Percentiles rank a stretch among this genome's conserved stretches.
phyloP scores from a whole-genome alignment of 768 basidiomycete species.

The Termitomyces sp. region DNA sequence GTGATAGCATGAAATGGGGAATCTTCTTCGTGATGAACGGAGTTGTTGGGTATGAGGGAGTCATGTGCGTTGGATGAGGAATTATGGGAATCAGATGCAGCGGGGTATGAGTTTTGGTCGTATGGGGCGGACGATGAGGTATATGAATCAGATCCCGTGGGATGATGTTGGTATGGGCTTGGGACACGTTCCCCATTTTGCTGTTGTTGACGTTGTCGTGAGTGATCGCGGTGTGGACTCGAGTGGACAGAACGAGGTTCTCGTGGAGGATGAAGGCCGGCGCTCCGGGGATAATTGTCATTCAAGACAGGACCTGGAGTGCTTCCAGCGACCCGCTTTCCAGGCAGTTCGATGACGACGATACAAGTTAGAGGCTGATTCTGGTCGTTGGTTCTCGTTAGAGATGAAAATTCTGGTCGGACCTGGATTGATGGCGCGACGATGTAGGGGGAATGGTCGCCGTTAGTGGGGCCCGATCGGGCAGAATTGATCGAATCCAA shows the following conservation, averaged over 20 bases:
- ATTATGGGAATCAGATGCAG: conserved; percentile 25
- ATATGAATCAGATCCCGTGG: conserved; percentile 26
- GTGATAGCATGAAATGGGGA: conserved; percentile 81
- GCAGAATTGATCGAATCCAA: conserved; percentile 53
- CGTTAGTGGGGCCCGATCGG: conserved; percentile 35
- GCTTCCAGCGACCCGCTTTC: conserved; percentile 48
- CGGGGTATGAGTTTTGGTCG: conserved; percentile 21
- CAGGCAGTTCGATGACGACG: conserved; percentile 88
- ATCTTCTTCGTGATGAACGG: conserved; percentile 52
- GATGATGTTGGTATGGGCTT: conserved; percentile 22
- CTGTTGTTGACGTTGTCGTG: conserved; percentile 17
- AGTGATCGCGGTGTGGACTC: conserved; percentile 33
- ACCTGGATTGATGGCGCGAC: conserved; percentile 93
- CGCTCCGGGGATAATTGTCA: conserved; percentile 37
- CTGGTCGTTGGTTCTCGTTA: conserved; percentile 61
- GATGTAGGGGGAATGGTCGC: conserved; percentile 59
- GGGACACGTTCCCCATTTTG: conserved; percentile 18
- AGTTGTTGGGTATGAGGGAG: conserved; percentile 20
- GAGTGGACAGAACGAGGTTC: conserved; percentile 33
- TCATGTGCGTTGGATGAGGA: conserved; percentile 27
- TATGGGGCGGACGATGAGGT: conserved; percentile 25
- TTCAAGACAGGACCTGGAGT: conserved; percentile 50
- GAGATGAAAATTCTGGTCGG: conserved; percentile 82
- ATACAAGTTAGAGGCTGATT: conserved; percentile 92
- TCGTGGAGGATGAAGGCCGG: conserved; percentile 18